Conservation (phyloP, 768 basidiomycete genomes). For the Sarcomyxa edulis region DNA sequence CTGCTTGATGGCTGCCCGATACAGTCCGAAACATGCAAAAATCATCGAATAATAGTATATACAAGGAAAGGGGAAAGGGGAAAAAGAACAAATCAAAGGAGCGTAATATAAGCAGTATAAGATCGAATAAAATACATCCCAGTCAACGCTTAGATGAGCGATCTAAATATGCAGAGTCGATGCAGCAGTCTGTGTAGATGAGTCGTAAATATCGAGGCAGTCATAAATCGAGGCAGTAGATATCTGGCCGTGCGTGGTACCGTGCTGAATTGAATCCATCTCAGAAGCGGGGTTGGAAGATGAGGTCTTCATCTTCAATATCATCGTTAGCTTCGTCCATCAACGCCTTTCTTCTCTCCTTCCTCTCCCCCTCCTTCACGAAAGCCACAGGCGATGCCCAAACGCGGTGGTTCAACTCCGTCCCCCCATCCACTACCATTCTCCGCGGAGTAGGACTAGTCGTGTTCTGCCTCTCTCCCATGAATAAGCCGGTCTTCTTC, state of each 20-base stretch:
- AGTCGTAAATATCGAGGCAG: slow-evolving; percentile 1
- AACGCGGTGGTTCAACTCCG: slow-evolving; percentile 1
- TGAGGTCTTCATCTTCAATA: neutral
- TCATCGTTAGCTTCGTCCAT: neutral
- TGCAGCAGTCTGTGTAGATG: slow-evolving; percentile 4
- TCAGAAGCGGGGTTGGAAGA: slow-evolving; percentile 20
- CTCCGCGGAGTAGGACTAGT: neutral
- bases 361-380: neutral
- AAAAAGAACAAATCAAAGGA: too few species aligned
- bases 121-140: too few species aligned
- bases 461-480: slow-evolving; percentile 8
- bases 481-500: slow-evolving; percentile 9
- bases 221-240: neutral
- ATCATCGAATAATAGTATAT: too few species aligned
- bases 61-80: too few species aligned
- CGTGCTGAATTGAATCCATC: slow-evolving; percentile 5
- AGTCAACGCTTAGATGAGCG: too few species aligned
- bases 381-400: neutral
- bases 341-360: neutral
- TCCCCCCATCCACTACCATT: slow-evolving; percentile 2
- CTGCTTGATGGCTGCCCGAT: too few species aligned
- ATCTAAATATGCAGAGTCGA: too few species aligned
- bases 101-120: too few species aligned
- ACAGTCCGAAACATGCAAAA: too few species aligned
- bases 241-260: slow-evolving; percentile 1